Conservation (phyloP, 148 eudicot species). For the Bassia scoparia region DNA sequence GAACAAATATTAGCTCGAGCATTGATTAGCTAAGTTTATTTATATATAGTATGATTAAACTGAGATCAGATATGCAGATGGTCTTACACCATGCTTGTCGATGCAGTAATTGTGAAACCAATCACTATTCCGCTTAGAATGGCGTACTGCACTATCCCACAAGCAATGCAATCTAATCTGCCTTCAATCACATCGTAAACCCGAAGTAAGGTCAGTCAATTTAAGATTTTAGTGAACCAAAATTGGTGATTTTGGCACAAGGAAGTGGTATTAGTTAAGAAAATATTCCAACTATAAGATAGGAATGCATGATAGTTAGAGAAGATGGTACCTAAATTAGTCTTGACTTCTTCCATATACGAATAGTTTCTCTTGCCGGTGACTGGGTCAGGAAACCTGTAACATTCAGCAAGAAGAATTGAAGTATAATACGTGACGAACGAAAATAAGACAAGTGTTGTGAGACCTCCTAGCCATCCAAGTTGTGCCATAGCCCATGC, state of each 20-base stretch:
- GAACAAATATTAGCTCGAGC: too few species aligned
- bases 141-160: constrained; percentile 54
- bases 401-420: constrained; percentile 58
- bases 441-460: constrained; percentile 43
- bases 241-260: too few species aligned
- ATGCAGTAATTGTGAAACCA: constrained; percentile 74
- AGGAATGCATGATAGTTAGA: too few species aligned
- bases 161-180: constrained; percentile 39
- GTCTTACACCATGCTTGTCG: constrained; percentile 57
- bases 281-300: too few species aligned
- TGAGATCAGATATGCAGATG: too few species aligned
- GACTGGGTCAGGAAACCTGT: constrained; percentile 43
- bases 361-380: constrained; percentile 57
- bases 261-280: too few species aligned
- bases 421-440: constrained; percentile 52
- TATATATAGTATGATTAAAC: too few species aligned
- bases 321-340: constrained; percentile 40
- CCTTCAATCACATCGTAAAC: constrained; percentile 29
- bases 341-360: constrained; percentile 51
- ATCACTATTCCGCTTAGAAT: constrained; percentile 53
- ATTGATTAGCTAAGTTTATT: too few species aligned
- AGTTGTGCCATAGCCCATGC: constrained; percentile 76
- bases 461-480: constrained; percentile 62
- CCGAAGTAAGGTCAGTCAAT: background rate
- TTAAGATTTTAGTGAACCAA: too few species aligned